Conservation (phyloP, 2,329 filamentous ascomycete genomes). For the Colletotrichum paranaense region DNA sequence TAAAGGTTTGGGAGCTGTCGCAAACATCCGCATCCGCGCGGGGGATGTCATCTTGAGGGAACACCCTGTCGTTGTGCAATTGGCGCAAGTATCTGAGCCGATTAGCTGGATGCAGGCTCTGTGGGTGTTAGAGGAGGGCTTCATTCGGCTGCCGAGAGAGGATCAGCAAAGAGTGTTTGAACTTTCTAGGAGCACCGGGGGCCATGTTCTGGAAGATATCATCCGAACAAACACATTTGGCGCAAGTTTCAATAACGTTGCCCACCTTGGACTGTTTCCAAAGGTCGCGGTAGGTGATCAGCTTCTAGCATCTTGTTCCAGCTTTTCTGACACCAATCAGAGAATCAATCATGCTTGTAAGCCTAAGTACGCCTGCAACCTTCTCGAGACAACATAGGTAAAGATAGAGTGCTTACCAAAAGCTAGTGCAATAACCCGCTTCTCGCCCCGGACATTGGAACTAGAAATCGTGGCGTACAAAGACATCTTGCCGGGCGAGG, state of each 20-base stretch:
- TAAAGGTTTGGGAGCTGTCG: slow-evolving; percentile 47
- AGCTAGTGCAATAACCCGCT: slow-evolving; percentile 46
- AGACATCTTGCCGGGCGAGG: slow-evolving; percentile 47
- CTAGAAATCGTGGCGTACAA: slow-evolving; percentile 48
- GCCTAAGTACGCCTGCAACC: slow-evolving; percentile 45
- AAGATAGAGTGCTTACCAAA: neutral
- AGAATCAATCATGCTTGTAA: slow-evolving; percentile 50
- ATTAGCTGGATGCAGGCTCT: slow-evolving; percentile 38
- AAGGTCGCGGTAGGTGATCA: slow-evolving; percentile 45
- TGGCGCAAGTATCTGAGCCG: slow-evolving; percentile 39
- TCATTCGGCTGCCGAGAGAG: slow-evolving; percentile 42
- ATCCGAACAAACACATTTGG: slow-evolving; percentile 49
- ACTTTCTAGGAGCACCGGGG: slow-evolving; percentile 44
- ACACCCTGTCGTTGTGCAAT: slow-evolving; percentile 42
- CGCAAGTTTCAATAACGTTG: slow-evolving; percentile 37
- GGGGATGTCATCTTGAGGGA: slow-evolving; percentile 46
- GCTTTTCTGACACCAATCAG: slow-evolving; percentile 33
- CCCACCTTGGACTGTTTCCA: slow-evolving; percentile 45
- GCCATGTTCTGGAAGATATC: slow-evolving; percentile 46
- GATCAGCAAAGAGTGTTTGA: slow-evolving; percentile 39
- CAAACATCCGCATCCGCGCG: slow-evolving; percentile 42
- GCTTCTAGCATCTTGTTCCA: neutral
- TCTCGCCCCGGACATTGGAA: slow-evolving; percentile 43
- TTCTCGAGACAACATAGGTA: neutral
- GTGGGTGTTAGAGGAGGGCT: slow-evolving; percentile 42